Evolutionary conservation across 495 filamentous ascomycete species (phyloP).

Genomic region (Aspergillus coremiiformis): DNA sequence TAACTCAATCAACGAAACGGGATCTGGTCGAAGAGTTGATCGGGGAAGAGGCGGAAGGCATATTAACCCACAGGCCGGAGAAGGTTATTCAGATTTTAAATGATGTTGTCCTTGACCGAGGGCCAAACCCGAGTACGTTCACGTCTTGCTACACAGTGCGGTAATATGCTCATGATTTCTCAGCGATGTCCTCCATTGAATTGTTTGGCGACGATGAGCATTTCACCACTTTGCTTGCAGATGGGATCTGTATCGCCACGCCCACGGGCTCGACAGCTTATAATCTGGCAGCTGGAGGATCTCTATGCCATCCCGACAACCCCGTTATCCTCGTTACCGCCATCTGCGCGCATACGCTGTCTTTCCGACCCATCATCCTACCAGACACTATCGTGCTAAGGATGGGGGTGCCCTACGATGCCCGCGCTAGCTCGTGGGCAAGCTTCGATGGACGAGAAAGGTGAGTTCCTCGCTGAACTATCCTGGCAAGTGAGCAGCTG

Average conservation of each 20-base stretch:
- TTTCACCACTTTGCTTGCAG: constrained; percentile 79
- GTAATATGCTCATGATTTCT: constrained; percentile 18
- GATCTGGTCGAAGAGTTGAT: constrained; percentile 89
- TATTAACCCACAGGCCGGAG: constrained; percentile 73
- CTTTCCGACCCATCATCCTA: constrained; percentile 90
- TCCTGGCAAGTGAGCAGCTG: neutral
- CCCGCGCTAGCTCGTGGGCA: constrained; percentile 83
- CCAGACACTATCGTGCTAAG: constrained; percentile 91
- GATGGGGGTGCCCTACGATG: constrained; percentile 87
- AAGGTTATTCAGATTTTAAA: constrained; percentile 84
- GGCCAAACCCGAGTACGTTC: constrained; percentile 75
- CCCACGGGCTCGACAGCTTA: constrained; percentile 95
- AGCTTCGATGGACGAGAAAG: constrained; percentile 93
- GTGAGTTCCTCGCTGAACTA: constrained; percentile 20
- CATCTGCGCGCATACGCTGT: constrained; percentile 93
- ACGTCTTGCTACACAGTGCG: neutral
- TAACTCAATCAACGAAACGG: constrained; percentile 25
- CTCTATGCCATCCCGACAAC: constrained; percentile 93
- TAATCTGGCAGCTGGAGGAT: constrained; percentile 92
- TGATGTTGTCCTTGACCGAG: constrained; percentile 83
- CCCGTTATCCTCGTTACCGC: constrained; percentile 93
- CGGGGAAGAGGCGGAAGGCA: constrained; percentile 72
- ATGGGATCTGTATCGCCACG: constrained; percentile 85
- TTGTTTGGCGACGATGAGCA: constrained; percentile 95
- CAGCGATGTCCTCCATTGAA: constrained; percentile 80